Conservation (phyloP, 768 basidiomycete species). For the Auricularia sp. region DNA sequence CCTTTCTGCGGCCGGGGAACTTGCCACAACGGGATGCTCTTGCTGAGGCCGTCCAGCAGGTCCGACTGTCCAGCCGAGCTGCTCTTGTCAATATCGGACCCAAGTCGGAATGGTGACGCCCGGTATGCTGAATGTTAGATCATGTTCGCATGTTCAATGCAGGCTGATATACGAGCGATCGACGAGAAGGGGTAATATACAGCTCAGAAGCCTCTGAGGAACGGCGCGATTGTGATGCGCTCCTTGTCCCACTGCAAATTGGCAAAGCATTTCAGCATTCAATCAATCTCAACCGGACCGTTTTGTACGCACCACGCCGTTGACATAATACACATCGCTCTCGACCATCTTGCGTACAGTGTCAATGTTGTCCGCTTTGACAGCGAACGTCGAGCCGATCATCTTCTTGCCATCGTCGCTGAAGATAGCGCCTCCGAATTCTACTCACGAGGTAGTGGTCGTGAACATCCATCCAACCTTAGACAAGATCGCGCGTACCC, state of each 20-base stretch:
- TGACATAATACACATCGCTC: conserved; percentile 1
- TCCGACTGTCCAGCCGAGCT: too few species aligned
- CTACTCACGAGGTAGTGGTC: background rate
- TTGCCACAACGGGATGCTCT: too few species aligned
- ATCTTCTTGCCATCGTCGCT: background rate
- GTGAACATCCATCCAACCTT: background rate
- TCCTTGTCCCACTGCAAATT: background rate
- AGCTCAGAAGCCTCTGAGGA: background rate
- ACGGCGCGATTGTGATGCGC: background rate
- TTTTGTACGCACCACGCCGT: conserved; percentile 2
- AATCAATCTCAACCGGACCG: too few species aligned
- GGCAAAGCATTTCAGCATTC: too few species aligned
- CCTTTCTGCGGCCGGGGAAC: too few species aligned
- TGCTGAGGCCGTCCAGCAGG: too few species aligned
- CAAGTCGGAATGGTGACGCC: too few species aligned
- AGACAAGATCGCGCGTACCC: background rate
- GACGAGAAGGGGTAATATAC: too few species aligned
- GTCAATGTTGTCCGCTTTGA: conserved; percentile 2
- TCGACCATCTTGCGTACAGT: background rate
- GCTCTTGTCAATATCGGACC: too few species aligned
- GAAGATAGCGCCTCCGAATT: conserved; percentile 2
- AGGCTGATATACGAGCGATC: too few species aligned
- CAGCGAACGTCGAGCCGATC: conserved; percentile 2
- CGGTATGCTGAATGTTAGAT: too few species aligned
- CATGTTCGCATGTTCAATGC: too few species aligned